Percentiles rank a stretch among this genome's conserved stretches.
These are phyloP conservation scores for Trichoderma afroharzianum DNA, from an alignment of 2,329 filamentous ascomycete species.

Conservation along the genomic window DNA sequence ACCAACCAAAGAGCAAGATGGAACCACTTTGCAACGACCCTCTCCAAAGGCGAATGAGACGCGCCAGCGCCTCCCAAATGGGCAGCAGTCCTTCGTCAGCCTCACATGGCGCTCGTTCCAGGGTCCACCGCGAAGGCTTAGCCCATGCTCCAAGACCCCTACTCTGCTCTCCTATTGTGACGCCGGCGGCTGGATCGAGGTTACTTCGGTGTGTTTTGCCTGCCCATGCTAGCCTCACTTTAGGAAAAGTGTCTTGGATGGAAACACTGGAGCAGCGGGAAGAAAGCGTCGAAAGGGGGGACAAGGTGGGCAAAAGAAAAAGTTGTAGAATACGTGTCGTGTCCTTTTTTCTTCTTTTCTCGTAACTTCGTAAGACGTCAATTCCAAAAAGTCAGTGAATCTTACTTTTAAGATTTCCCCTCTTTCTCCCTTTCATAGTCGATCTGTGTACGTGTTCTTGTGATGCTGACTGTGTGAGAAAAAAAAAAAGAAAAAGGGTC, in stretches of 20 bases:
- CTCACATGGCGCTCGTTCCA: neutral
- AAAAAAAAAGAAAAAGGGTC: neutral
- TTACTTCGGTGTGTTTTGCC: neutral
- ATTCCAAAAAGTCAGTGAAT: neutral
- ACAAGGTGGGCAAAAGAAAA: neutral
- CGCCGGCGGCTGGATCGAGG: constrained; percentile 3
- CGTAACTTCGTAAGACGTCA: neutral
- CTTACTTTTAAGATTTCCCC: neutral
- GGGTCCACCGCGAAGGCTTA: neutral
- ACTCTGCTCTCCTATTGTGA: neutral
- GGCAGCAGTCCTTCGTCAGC: constrained; percentile 8
- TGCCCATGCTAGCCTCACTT: constrained; percentile 5
- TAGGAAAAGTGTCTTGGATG: constrained; percentile 10
- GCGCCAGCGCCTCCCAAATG: constrained; percentile 10
- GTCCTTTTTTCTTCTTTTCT: neutral
- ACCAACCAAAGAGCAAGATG: neutral
- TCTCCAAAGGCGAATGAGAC: constrained; percentile 10
- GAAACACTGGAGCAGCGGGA: constrained; percentile 2
- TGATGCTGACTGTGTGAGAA: neutral
- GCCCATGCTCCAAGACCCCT: neutral
- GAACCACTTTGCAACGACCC: neutral
- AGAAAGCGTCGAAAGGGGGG: neutral
- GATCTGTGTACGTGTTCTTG: neutral
- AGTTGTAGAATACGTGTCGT: neutral
- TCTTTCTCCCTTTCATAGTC: neutral